phyloP scores from a whole-genome alignment of 2,329 filamentous ascomycete genomes.

The Neofusicoccum umdonicola region DNA sequence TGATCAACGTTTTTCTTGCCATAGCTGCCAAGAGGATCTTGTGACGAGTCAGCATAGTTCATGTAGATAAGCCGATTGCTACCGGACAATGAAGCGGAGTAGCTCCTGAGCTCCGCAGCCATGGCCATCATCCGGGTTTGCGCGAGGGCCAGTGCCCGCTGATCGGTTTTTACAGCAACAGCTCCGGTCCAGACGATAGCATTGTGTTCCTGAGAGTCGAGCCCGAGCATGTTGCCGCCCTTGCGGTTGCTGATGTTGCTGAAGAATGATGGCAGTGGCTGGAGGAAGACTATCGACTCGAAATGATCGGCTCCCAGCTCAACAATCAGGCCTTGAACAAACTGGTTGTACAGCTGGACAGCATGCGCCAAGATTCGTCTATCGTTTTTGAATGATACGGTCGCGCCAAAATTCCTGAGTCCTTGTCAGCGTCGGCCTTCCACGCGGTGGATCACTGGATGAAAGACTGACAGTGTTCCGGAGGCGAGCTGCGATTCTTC shows the following conservation, averaged over 20 bases:
- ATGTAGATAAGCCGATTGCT: not conserved
- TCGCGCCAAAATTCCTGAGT: slow-evolving; percentile 21
- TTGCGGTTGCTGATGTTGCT: not conserved
- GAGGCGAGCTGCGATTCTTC: slow-evolving; percentile 19
- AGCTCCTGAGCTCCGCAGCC: not conserved
- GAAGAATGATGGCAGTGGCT: slow-evolving; percentile 19
- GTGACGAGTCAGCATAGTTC: not conserved
- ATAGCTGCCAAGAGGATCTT: slow-evolving; percentile 24
- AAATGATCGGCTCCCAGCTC: slow-evolving; percentile 25
- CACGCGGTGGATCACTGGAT: not conserved
- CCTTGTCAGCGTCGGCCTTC: not conserved
- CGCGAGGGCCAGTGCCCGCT: not conserved
- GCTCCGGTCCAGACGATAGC: not conserved
- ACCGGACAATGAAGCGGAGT: not conserved
- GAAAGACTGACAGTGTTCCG: not conserved
- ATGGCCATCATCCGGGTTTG: not conserved
- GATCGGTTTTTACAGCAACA: not conserved
- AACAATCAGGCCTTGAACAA: slow-evolving; percentile 26
- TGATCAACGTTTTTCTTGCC: not conserved
- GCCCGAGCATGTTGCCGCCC: slow-evolving; percentile 22
- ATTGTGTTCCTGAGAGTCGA: slow-evolving; percentile 20
- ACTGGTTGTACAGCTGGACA: slow-evolving; percentile 39
- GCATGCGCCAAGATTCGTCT: slow-evolving; percentile 37
- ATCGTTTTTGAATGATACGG: slow-evolving; percentile 33
- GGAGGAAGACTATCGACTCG: slow-evolving; percentile 21